These are phyloP conservation scores for Ustilago xerochloae DNA, from an alignment of 1,284 basidiomycete species.

Conservation along the genomic window DNA sequence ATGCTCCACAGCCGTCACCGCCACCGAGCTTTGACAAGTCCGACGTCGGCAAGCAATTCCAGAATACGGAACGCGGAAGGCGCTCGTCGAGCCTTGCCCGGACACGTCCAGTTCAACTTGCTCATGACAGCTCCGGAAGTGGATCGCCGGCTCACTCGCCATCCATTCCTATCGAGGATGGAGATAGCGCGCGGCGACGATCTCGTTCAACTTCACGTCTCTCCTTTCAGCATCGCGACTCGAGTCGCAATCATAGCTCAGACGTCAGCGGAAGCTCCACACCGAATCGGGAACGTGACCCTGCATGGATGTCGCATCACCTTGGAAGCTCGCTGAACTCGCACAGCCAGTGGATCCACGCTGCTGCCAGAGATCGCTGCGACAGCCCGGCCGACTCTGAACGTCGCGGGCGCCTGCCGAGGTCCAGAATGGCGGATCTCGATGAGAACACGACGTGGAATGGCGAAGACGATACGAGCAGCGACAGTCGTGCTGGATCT, in stretches of 20 bases:
- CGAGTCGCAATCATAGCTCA: constrained; percentile 39
- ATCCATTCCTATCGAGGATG: constrained; percentile 15
- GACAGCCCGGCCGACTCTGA: constrained; percentile 49
- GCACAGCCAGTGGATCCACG: constrained; percentile 20
- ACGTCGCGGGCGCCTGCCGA: constrained; percentile 36
- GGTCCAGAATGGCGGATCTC: constrained; percentile 44
- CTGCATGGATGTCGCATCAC: constrained; percentile 26
- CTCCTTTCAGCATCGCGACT: constrained; percentile 29
- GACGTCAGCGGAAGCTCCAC: constrained; percentile 43
- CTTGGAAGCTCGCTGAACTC: constrained; percentile 21
- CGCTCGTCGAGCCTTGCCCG: constrained; percentile 46
- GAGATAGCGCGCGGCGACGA: constrained; percentile 11
- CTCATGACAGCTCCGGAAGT: constrained; percentile 19
- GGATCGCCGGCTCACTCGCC: constrained; percentile 20
- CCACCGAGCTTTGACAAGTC: constrained; percentile 16
- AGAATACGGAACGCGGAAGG: constrained; percentile 19
- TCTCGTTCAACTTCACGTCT: constrained; percentile 44
- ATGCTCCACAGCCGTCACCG: not conserved
- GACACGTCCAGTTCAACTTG: constrained; percentile 20
- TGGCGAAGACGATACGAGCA: constrained; percentile 29
- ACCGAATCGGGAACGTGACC: constrained; percentile 39
- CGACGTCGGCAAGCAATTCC: constrained; percentile 15
- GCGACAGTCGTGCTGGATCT: constrained; percentile 20
- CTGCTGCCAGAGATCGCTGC: constrained; percentile 24
- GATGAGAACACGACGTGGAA: constrained; percentile 53